Percentiles rank a stretch among this genome's conserved stretches.
These are phyloP conservation scores for Chamaecyparis obtusa DNA, from an alignment of 75 land plant genomes.

Conservation along the genomic window DNA sequence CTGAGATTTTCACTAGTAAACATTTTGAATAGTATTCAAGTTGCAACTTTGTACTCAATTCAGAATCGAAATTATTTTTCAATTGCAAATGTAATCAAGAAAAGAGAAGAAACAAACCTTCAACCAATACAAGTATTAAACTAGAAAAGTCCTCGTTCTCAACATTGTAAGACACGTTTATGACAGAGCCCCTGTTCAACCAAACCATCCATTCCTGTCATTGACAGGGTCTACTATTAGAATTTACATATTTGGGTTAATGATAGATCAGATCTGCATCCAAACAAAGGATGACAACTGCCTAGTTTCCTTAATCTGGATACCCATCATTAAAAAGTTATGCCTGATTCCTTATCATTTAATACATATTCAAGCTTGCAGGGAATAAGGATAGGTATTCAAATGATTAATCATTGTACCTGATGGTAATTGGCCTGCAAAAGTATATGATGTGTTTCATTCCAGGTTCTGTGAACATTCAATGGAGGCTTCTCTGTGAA, in stretches of 20 bases:
- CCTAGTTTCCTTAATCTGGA: constrained; percentile 11
- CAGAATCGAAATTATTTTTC: not conserved
- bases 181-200: constrained; percentile 48
- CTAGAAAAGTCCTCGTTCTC: constrained; percentile 19
- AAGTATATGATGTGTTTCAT: constrained; percentile 20
- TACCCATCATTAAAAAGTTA: not conserved
- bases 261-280: not conserved
- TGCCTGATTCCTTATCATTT: not conserved
- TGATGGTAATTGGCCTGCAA: constrained; percentile 25
- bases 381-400: not conserved
- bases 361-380: not conserved
- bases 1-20: not conserved
- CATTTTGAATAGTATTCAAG: not conserved
- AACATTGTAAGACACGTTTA: constrained; percentile 38
- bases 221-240: not conserved
- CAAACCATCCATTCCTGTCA: constrained; percentile 55
- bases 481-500: constrained; percentile 35
- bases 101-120: constrained; percentile 30
- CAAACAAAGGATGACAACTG: constrained; percentile 2
- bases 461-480: constrained; percentile 34
- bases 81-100: not conserved
- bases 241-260: not conserved
- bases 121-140: constrained; percentile 37
- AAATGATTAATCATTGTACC: constrained; percentile 11
- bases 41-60: not conserved